phyloP scores from a whole-genome alignment of 2,329 filamentous ascomycete genomes.

The Anthostomella pinea region DNA sequence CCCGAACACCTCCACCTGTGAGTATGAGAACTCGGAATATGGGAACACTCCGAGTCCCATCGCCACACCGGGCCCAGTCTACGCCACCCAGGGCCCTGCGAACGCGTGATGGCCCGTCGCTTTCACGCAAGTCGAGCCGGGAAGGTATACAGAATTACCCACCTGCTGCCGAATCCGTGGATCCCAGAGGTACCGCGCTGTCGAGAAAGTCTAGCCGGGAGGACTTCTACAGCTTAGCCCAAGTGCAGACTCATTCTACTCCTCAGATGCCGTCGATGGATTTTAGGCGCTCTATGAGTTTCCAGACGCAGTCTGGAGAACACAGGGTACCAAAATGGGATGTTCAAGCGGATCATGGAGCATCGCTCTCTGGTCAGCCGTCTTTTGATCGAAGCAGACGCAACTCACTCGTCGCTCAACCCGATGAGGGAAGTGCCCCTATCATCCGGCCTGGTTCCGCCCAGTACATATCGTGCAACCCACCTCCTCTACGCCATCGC shows the following conservation, averaged over 20 bases:
- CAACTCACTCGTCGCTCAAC: constrained; percentile 31
- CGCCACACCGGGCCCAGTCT: constrained; percentile 35
- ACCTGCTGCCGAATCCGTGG: constrained; percentile 11
- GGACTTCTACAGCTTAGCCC: constrained; percentile 9
- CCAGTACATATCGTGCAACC: constrained; percentile 11
- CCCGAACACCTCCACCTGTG: constrained; percentile 39
- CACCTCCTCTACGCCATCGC: constrained; percentile 19
- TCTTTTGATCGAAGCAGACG: constrained; percentile 30
- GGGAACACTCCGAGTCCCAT: constrained; percentile 32
- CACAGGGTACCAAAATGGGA: constrained; percentile 28
- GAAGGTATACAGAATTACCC: constrained; percentile 25
- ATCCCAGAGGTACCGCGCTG: constrained; percentile 3
- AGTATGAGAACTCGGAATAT: constrained; percentile 42
- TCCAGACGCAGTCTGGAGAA: constrained; percentile 10
- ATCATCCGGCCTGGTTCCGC: constrained; percentile 14
- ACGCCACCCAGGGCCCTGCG: constrained; percentile 28
- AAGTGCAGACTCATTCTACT: constrained; percentile 11
- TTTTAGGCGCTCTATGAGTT: constrained; percentile 22
- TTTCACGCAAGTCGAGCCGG: constrained; percentile 30
- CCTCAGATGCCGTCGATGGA: constrained; percentile 25
- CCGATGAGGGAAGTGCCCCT: constrained; percentile 21
- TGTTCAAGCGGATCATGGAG: constrained; percentile 27
- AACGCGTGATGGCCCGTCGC: constrained; percentile 10
- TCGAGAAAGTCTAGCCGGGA: constrained; percentile 20
- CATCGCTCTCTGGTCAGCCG: constrained; percentile 21